A percentile compares a stretch with the other conserved stretches of the same genome.
These are phyloP conservation scores for Nothopassalora personata DNA, from an alignment of 2,329 filamentous ascomycete species.

Conservation along the genomic window DNA sequence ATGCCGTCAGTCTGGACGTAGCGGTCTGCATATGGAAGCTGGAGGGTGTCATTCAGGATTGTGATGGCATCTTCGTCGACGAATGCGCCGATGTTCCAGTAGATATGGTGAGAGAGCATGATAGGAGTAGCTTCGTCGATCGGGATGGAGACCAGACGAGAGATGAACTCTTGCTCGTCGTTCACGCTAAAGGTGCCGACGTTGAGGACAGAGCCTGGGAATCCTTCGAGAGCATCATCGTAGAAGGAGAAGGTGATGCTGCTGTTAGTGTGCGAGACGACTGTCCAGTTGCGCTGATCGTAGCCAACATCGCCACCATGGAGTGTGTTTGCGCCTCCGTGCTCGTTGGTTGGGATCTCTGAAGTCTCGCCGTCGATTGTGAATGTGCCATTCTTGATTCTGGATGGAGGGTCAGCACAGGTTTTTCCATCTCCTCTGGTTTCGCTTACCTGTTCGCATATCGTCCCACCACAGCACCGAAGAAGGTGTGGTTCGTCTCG, in stretches of 20 bases:
- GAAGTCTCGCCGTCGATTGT: constrained; percentile 44
- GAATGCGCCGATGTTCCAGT: constrained; percentile 81
- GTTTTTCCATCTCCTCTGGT: not conserved
- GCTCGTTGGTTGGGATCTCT: constrained; percentile 48
- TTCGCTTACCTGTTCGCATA: constrained; percentile 43
- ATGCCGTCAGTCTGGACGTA: constrained; percentile 28
- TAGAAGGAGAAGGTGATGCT: constrained; percentile 72
- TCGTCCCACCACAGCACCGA: constrained; percentile 54
- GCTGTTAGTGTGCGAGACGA: constrained; percentile 59
- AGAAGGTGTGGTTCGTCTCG: constrained; percentile 52
- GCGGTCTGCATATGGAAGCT: constrained; percentile 58
- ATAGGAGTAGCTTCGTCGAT: constrained; percentile 74
- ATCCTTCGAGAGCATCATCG: constrained; percentile 68
- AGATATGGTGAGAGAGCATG: constrained; percentile 70
- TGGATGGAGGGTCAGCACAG: constrained; percentile 18
- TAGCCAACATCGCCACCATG: constrained; percentile 48
- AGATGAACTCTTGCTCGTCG: constrained; percentile 60
- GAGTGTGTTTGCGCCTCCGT: constrained; percentile 45
- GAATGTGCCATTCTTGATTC: constrained; percentile 54
- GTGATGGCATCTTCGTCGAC: constrained; percentile 63
- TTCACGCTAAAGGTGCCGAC: constrained; percentile 68
- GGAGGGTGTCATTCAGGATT: constrained; percentile 65
- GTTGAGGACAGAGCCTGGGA: constrained; percentile 70
- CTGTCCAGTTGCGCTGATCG: constrained; percentile 69
- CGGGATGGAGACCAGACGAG: constrained; percentile 66